Base-by-base conservation (phyloP, 768 basidiomycete species). In the Macrocybe gigantea region DNA sequence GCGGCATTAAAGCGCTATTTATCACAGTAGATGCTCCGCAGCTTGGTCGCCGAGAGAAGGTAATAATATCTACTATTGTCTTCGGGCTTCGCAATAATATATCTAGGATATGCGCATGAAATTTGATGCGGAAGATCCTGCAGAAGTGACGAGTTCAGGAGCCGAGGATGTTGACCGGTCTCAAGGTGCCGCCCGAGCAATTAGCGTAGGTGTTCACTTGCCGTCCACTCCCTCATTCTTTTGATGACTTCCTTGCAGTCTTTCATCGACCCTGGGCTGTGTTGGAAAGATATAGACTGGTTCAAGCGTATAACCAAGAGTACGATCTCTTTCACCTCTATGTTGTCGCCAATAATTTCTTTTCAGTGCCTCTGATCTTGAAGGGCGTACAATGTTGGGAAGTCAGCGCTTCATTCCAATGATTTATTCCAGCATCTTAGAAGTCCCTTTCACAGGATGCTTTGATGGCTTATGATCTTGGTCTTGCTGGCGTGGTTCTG, bases 11-110 rank as follows among this genome's bases (percentile, higher is more conserved):
- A 63, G 94, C 76, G 1, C 69, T 96, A 11, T 96, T 97, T 66
- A 95, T 97, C 63, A 96, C 94, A 0, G 94, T 98, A 32, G 95
- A 97, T 67, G 95, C 94, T 0, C 94, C 95, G 8, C 92, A 95
- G 55, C 80, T 97, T 6, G 95, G 94, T 38, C 79, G 92, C 6
- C 78, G 93, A 48, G 92, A 93, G 63, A 93, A 94, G 68, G 81
- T 70, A 47, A 30, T 40, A 38, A 31, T 15, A 7, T 35, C 13
- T 29, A 15, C 13, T 14, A 32, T 13, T 38, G 5, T 22, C 29
- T 34, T 7, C 32, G 5, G 11, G 11, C 3, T 11, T 39, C 34
- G 42, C 31, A 29, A 43, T 33, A 30, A 11, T 15, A 10, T 11
- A 47, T 22, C 9, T 33, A 72, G 82, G 95, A 98, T 60, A 97